Conservation (phyloP, 2,329 filamentous ascomycete genomes). For the Beauveria scarabaeidicola region DNA sequence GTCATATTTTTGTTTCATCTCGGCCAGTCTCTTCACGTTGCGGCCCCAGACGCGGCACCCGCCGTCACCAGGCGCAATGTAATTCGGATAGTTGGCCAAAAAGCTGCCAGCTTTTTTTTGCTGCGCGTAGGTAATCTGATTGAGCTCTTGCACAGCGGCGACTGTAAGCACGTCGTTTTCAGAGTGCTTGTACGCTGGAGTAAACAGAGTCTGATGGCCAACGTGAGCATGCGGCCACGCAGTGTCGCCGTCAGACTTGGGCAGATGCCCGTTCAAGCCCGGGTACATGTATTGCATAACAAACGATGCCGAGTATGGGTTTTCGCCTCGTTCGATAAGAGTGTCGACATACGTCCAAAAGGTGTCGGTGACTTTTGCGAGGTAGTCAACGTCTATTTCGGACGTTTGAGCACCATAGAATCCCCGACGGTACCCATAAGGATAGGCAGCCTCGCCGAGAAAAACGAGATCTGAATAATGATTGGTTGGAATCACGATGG, state of each 20-base stretch:
- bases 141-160: background rate
- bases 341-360: slow-evolving; percentile 6
- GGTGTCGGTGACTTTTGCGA: background rate
- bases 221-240: slow-evolving; percentile 6
- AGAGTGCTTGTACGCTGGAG: background rate
- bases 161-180: background rate
- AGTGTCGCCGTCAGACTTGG: background rate
- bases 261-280: background rate
- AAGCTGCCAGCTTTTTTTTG: background rate
- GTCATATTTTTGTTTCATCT: slow-evolving; percentile 9
- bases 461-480: slow-evolving; percentile 5
- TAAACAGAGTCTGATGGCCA: slow-evolving; percentile 8
- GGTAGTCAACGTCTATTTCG: slow-evolving; percentile 1
- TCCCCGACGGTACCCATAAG: slow-evolving; percentile 7
- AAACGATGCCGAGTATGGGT: slow-evolving; percentile 3
- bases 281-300: slow-evolving; percentile 11
- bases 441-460: slow-evolving; percentile 6
- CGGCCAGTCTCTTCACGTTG: background rate
- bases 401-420: slow-evolving; percentile 9
- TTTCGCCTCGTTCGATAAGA: background rate
- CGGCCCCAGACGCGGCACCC: slow-evolving; percentile 3
- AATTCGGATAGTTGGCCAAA: slow-evolving; percentile 10
- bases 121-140: slow-evolving; percentile 1
- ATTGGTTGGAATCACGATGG: background rate
- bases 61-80: slow-evolving; percentile 1